A percentile compares a stretch with the other conserved stretches of the same genome.
Evolutionary conservation across 139 green algal genomes (phyloP).

Genomic region (Chlorella sp.): DNA sequence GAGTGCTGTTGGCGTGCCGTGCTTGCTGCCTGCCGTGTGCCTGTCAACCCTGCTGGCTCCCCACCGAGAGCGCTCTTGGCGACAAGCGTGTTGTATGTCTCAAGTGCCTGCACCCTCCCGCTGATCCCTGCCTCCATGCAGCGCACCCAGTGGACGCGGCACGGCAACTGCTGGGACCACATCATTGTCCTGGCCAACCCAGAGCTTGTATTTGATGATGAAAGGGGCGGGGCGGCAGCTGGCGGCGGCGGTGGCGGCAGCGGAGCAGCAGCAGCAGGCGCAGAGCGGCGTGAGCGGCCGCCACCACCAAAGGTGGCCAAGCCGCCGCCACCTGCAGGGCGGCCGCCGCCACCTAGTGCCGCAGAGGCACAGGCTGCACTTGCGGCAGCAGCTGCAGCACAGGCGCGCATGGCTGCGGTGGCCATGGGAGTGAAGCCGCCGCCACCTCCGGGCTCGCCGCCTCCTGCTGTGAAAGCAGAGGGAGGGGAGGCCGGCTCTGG

Average conservation of each 20-base stretch:
- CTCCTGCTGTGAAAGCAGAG: background rate
- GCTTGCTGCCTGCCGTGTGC: no score
- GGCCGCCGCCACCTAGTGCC: background rate
- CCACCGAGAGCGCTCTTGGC: no score
- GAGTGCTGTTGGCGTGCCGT: no score
- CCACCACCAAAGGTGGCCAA: background rate
- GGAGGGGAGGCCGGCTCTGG: background rate
- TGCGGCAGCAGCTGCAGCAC: background rate
- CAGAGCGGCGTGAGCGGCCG: no score
- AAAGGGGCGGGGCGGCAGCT: background rate
- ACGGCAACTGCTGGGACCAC: slow-evolving; percentile 44
- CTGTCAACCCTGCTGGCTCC: no score
- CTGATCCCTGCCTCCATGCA: background rate
- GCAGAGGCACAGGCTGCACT: background rate
- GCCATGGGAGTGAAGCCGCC: background rate
- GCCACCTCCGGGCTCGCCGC: background rate
- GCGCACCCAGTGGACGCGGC: slow-evolving; percentile 24
- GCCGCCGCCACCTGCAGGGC: background rate
- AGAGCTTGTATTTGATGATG: slow-evolving; percentile 33
- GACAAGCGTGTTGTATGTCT: no score
- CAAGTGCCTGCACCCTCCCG: no score
- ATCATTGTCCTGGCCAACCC: slow-evolving; percentile 37
- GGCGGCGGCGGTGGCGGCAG: background rate
- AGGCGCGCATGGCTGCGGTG: background rate
- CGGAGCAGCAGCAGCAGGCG: background rate